Evolutionary conservation across 257 asterid genomes (phyloP).

Genomic region (Knoxia roxburghii): DNA sequence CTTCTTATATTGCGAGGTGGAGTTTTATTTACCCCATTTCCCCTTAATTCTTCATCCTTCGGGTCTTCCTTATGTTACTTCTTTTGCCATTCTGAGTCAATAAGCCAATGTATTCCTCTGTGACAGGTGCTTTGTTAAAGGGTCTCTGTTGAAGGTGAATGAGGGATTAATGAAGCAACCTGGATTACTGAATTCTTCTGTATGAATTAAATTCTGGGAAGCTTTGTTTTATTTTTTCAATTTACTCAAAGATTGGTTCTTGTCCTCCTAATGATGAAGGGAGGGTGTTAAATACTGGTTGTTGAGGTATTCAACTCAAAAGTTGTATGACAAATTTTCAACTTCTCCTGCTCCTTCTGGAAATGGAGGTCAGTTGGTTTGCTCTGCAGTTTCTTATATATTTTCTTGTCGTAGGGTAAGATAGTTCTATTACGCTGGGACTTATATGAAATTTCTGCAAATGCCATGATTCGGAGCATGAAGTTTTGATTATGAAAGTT

Average conservation of each 20-base stretch:
- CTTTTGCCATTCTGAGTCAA: conserved; percentile 1
- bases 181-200: conserved; percentile 55
- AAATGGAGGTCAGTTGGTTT: conserved; percentile 37
- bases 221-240: no score
- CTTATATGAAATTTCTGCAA: neutral
- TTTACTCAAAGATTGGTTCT: conserved; percentile 28
- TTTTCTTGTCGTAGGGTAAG: neutral
- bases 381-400: neutral
- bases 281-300: conserved; percentile 61
- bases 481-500: neutral
- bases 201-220: no score
- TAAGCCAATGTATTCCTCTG: conserved; percentile 3
- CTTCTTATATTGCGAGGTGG: conserved; percentile 75
- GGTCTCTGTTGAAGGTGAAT: conserved; percentile 89
- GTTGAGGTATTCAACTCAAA: conserved; percentile 60
- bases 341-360: conserved; percentile 11
- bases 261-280: conserved; percentile 58
- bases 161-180: conserved; percentile 68
- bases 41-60: no score
- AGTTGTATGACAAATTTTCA: conserved; percentile 47
- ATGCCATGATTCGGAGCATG: neutral
- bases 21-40: conserved; percentile 9
- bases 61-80: conserved; percentile 11
- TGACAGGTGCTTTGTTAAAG: conserved; percentile 86
- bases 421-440: neutral